phyloP scores from a whole-genome alignment of 2,329 filamentous ascomycete species.

The Leptosphaerulina australis region DNA sequence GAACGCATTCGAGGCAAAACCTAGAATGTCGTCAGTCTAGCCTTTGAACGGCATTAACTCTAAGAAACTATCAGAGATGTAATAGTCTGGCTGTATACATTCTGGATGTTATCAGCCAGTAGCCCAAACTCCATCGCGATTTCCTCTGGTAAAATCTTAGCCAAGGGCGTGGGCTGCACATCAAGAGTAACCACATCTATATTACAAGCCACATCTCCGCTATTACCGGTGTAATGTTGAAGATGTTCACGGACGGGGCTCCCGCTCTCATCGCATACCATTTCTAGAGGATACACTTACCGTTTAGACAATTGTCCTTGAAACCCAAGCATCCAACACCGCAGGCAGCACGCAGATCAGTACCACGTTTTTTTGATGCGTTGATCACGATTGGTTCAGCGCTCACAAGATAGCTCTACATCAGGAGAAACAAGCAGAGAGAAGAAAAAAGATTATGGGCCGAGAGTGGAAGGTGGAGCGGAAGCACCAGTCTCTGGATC shows the following conservation, averaged over 20 bases:
- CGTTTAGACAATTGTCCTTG: constrained; percentile 50
- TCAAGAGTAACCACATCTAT: constrained; percentile 44
- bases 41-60: constrained; percentile 47
- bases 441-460: constrained; percentile 18
- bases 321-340: constrained; percentile 40
- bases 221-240: constrained; percentile 48
- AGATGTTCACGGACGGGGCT: constrained; percentile 48
- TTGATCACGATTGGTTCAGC: constrained; percentile 41
- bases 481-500: constrained; percentile 29
- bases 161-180: constrained; percentile 48
- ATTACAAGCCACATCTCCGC: constrained; percentile 47
- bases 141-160: constrained; percentile 49
- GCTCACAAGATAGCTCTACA: constrained; percentile 25
- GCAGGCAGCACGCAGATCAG: constrained; percentile 53
- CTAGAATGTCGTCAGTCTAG: constrained; percentile 44
- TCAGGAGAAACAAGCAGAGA: constrained; percentile 23
- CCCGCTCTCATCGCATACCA: constrained; percentile 35
- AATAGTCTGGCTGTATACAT: constrained; percentile 45
- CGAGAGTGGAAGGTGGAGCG: constrained; percentile 21
- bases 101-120: constrained; percentile 49
- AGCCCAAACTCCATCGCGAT: constrained; percentile 49
- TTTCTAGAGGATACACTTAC: constrained; percentile 49
- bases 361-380: constrained; percentile 48
- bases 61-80: constrained; percentile 45
- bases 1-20: constrained; percentile 48